Percentiles rank a stretch among this genome's conserved stretches.
Evolutionary conservation across 2,329 filamentous ascomycete genomes (phyloP).

Genomic region (Ramularia collo-cygni): DNA sequence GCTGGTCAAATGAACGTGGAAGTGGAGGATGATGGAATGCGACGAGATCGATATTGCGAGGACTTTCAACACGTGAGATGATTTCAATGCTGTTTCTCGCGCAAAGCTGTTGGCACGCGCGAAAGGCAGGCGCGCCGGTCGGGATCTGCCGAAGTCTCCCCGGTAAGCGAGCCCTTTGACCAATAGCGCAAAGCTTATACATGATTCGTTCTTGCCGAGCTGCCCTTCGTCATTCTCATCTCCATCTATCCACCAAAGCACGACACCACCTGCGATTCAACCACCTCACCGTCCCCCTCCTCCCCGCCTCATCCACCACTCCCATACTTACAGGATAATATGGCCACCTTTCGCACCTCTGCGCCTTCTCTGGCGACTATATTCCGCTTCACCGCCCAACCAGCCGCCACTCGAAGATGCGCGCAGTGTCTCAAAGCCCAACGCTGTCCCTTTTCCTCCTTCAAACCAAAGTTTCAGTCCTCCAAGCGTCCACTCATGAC

Average conservation of each 20-base stretch:
- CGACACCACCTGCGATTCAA: background rate
- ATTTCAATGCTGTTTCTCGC: no score
- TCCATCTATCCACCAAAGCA: no score
- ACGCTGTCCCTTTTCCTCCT: constrained; percentile 39
- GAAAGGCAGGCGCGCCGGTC: no score
- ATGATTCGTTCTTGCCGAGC: no score
- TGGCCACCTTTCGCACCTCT: constrained; percentile 26
- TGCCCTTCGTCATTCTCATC: constrained; percentile 1
- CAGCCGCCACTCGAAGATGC: constrained; percentile 29
- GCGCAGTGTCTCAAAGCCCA: constrained; percentile 36
- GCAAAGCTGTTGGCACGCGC: no score
- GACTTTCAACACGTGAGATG: no score
- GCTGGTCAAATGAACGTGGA: background rate
- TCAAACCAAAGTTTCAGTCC: constrained; percentile 36
- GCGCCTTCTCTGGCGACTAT: constrained; percentile 27
- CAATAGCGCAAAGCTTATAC: constrained; percentile 1
- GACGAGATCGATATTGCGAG: no score
- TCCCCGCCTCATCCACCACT: background rate
- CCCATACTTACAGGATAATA: constrained; percentile 8
- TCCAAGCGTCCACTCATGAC: constrained; percentile 58
- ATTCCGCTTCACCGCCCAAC: constrained; percentile 31
- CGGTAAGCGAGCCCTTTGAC: no score
- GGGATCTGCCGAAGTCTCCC: no score
- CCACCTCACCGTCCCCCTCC: constrained; percentile 1
- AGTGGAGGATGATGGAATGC: no score